Base-by-base conservation (phyloP, 176 grass and related monocot species). In the Oryza glumipatula region DNA sequence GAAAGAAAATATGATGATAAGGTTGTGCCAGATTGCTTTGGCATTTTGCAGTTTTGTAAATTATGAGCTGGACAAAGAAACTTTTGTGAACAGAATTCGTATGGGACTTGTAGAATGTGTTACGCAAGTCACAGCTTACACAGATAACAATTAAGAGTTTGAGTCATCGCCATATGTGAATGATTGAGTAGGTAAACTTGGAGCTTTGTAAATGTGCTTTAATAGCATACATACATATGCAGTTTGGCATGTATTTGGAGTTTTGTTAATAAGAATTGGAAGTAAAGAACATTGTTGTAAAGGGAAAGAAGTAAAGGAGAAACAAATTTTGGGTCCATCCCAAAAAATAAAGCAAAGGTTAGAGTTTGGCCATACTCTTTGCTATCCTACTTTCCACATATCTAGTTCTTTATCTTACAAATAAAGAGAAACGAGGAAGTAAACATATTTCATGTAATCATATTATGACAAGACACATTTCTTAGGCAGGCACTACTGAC, bases 221-320 rank as follows among this genome's bases (percentile, higher is more conserved):
- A 65, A 64, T 44, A 78, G 58, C 41, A 65, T 26, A 4, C n/a
- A 65, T 65, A 46, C 38, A 19, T 78, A 19, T 45, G n/a, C 15
- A 78, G n/a, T 78, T 78, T 65, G 36, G 19, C n/a, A 78, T 65
- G 56, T 17, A 78, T 26, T 64, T 65, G 35, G n/a, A 24, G 76
- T 65, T 61, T 15, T 78, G 52, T 10, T 44, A 44, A 26, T 13
- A 16, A 77, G 19, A 61, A 51, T 2, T 21, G 47, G 23, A 74
- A 30, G 72, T 19, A 75, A 66, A 66, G 21, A 66, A 46, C 60
- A 30, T 45, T 66, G 23, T 9, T 63, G 26, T 66, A 78, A 65
- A 12, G 60, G 39, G 46, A 78, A 45, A 65, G 13, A 65, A 78
- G 36, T 23, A 66, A 46, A 78, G 22, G 60, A 19, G 22, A 66